Conservation (phyloP, 257 asterid species). For the Salvia hispanica region DNA sequence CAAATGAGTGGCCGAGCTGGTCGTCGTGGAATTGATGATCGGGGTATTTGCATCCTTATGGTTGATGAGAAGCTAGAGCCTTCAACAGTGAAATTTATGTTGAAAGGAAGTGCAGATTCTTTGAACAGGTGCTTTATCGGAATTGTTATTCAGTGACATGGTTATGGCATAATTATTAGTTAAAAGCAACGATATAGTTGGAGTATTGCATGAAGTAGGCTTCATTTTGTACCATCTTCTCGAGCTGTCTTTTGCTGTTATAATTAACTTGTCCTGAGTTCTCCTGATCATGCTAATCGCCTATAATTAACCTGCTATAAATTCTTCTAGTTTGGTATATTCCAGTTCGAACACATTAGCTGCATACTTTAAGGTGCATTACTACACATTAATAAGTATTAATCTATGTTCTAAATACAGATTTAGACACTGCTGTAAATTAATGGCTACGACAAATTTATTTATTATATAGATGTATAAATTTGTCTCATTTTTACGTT, state of each 20-base stretch:
- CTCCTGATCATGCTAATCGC: slow-evolving; percentile 22
- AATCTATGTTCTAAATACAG: slow-evolving; percentile 18
- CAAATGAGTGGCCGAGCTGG: slow-evolving; percentile 99
- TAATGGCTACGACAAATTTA: too few relatives aligned
- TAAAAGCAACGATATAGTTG: slow-evolving; percentile 20
- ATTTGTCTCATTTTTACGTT: too few relatives aligned
- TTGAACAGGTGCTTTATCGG: slow-evolving; percentile 69
- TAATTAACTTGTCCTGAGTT: slow-evolving; percentile 22
- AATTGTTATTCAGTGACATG: slow-evolving; percentile 8
- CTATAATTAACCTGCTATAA: background rate
- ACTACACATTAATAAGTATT: slow-evolving; percentile 6
- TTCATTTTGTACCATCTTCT: slow-evolving; percentile 3
- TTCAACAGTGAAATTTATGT: slow-evolving; percentile 83
- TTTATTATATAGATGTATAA: too few relatives aligned
- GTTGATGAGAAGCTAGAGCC: slow-evolving; percentile 98
- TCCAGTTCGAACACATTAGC: slow-evolving; percentile 11
- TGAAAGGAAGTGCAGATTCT: slow-evolving; percentile 95
- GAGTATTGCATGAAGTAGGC: background rate
- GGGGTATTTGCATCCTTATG: slow-evolving; percentile 99
- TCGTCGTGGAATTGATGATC: slow-evolving; percentile 98
- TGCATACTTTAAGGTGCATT: slow-evolving; percentile 13
- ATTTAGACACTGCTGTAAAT: too few relatives aligned
- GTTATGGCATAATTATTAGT: background rate
- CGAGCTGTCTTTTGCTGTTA: slow-evolving; percentile 22
- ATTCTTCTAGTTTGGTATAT: background rate